A percentile compares a stretch with the other conserved stretches of the same genome.
phyloP scores from a whole-genome alignment of 345 rosid genomes.

The Rhizophora apiculata region DNA sequence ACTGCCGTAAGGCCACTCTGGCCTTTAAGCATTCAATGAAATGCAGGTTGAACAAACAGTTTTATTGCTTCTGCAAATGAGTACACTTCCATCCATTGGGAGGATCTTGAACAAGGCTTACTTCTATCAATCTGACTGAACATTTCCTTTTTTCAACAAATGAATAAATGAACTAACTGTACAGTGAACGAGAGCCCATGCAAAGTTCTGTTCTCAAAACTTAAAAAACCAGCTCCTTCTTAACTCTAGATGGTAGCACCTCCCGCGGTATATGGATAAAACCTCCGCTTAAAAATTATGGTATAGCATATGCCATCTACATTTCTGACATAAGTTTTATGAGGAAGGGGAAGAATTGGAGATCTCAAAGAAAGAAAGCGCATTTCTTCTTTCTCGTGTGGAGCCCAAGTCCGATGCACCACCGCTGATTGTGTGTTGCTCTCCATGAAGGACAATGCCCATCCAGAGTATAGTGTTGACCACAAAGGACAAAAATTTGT shows the following conservation, averaged over 20 bases:
- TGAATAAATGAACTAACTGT: constrained; percentile 55
- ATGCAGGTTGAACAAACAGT: neutral
- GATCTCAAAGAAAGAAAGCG: neutral
- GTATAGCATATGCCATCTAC: constrained; percentile 19
- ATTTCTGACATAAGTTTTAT: constrained; percentile 11
- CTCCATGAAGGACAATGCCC: constrained; percentile 15
- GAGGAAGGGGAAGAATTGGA: neutral
- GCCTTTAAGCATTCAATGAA: neutral
- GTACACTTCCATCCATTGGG: constrained; percentile 21
- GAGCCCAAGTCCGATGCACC: constrained; percentile 8
- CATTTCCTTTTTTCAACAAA: constrained; percentile 44
- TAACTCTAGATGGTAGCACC: constrained; percentile 25
- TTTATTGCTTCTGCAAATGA: constrained; percentile 19
- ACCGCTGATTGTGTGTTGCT: constrained; percentile 1
- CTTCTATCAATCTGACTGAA: constrained; percentile 25
- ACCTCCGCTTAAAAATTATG: constrained; percentile 2
- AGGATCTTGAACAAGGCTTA: constrained; percentile 9
- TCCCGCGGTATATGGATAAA: constrained; percentile 10
- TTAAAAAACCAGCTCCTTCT: constrained; percentile 26
- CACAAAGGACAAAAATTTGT: constrained; percentile 42
- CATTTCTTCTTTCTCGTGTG: constrained; percentile 9
- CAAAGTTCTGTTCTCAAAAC: constrained; percentile 26
- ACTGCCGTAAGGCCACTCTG: too few species aligned
- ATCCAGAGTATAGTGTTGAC: constrained; percentile 21
- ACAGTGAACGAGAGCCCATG: constrained; percentile 28